Base-by-base conservation (phyloP, 2,329 filamentous ascomycete species). In the Colletotrichum abscissum region DNA sequence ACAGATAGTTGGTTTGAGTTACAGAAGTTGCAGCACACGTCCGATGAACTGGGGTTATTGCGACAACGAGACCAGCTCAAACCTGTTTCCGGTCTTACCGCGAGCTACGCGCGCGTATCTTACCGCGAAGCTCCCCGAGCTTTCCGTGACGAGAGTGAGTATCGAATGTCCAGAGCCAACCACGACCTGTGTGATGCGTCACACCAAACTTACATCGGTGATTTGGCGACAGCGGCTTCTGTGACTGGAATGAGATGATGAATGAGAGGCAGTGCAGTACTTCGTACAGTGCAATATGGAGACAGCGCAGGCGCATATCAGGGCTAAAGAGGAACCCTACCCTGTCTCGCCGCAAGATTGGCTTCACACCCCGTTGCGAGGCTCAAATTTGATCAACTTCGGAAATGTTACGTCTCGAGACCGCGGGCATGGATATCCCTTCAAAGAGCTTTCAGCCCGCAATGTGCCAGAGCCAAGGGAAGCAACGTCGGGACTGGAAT, bases 321-420 rank as follows among this genome's bases (percentile, higher is more conserved):
- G 28, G 38, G 9, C 19, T 11, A 57, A 12, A 56, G 16, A 35
- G 35, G 19, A 46, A 67, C 66, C 42, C 46, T 60, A 42, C 66
- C 42, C 55, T 55, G 55, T 55, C 55, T 46, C 58, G 58, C 24
- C 54, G 65, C 54, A 59, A 64, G 56, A 67, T 67, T 72, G 55
- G 57, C 56, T 62, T 67, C 24, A 63, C 54, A 58, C 54, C 8
- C 59, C 54, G 46, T 63, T 28, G 67, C 65, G 59, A 73, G 66
- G 55, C 59, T 55, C 59, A 65, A 73, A 46, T 65, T 72, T 65
- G 59, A 60, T 49, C 66, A 69, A 59, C 54, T 73, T 63, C 30
- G 30, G 33, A 55, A 72, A 55, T 65, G 70, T 33, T 49, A 64
- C 59, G 28, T 58, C 62, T 58, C 19, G 59, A 49, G 54, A n/a